Percentiles rank a stretch among this genome's conserved stretches.
These are phyloP conservation scores for Fraxinus baroniana DNA, from an alignment of 305 asterid genomes.

Conservation along the genomic window DNA sequence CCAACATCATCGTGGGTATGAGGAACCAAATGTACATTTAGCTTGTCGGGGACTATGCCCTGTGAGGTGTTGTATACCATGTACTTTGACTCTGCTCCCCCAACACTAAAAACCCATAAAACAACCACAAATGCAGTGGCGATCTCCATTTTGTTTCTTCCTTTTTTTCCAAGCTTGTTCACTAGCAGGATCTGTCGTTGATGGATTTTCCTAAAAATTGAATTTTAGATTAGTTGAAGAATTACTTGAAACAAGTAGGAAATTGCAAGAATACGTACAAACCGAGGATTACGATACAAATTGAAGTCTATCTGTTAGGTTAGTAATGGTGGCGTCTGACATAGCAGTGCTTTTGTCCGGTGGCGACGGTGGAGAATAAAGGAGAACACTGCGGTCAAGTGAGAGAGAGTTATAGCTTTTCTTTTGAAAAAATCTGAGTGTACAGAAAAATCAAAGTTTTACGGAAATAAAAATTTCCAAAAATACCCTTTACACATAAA, in stretches of 20 bases:
- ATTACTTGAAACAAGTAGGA: neutral
- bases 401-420: neutral
- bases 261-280: neutral
- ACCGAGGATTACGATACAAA: neutral
- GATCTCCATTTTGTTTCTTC: neutral
- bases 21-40: slow-evolving; percentile 93
- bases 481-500: no score
- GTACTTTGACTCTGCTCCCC: slow-evolving; percentile 45
- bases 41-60: slow-evolving; percentile 52
- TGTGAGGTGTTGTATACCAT: slow-evolving; percentile 64
- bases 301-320: neutral
- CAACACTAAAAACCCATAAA: neutral
- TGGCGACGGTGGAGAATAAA: neutral
- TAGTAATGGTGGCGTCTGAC: neutral
- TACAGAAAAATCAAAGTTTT: no score
- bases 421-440: neutral
- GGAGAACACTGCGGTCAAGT: neutral
- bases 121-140: neutral
- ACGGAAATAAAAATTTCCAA: no score
- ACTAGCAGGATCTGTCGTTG: neutral
- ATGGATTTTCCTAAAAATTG: neutral
- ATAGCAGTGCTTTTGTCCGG: neutral
- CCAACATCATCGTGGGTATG: slow-evolving; percentile 98
- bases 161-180: neutral
- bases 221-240: neutral